Base-by-base conservation (phyloP, 306 rosid genomes). In the Glycine tomentella region DNA sequence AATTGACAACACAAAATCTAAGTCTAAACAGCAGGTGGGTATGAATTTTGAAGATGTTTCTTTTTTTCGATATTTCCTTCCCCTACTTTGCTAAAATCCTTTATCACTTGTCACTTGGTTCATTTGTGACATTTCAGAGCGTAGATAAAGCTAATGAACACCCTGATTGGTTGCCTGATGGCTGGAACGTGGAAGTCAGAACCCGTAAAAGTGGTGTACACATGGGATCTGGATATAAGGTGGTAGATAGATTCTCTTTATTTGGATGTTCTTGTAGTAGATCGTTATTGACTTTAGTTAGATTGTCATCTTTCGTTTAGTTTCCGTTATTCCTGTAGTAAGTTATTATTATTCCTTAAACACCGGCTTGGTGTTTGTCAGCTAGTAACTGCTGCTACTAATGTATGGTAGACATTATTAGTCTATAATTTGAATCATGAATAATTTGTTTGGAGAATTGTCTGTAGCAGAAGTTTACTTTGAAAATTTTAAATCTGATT, bases 121-220 rank as follows among this genome's bases (percentile, higher is more conserved):
- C 51, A 55, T 68, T 62, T 70, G 69, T 82, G 46, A 53, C 31
- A 70, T 67, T 56, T 77, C 90, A 95, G 97, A 68, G 68, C 59
- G 42, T 44, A 63, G 91, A 45, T 45, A 84, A 80, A 70, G 64
- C 76, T 75, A 83, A 82, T 34, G 91, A 87, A 77, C 86, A 8
- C 77, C 97, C 97, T 25, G 88, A 88, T 64, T 95, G 98, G 98
- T 92, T 95, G 81, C 98, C 98, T 72, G 85, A 86, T 11, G 95
- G 90, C 73, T 95, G 98, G 98, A 85, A 81, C 57, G 69, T 95
- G 68, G 92, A 84, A 81, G 25, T 89, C 78, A 90, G 81, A 88
- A 89, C 81, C 16, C 91, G 98, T 59, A 83, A 91, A 76, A 89
- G 95, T 89, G 98, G 98, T 68, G 3, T 69, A 31, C 34, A 56